Evolutionary conservation across 192 early-diverging fungal genomes (phyloP).

Genomic region (Coemansia erecta): DNA sequence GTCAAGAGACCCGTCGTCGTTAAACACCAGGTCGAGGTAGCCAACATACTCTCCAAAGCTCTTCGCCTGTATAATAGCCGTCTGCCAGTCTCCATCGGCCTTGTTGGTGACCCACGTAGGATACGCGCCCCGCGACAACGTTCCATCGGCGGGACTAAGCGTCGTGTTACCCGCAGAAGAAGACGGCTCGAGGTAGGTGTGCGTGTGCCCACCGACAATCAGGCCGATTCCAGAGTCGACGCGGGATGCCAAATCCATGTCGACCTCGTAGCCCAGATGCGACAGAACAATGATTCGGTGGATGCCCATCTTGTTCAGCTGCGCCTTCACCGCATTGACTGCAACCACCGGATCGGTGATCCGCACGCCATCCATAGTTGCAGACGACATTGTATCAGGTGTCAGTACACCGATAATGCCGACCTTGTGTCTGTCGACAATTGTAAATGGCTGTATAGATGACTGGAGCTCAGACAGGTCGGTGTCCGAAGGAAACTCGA

Average conservation of each 20-base stretch:
- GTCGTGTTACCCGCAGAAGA: conserved; percentile 6
- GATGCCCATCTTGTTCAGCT: conserved; percentile 61
- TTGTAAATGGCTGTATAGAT: conserved; percentile 66
- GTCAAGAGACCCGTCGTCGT: conserved; percentile 60
- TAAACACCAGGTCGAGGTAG: conserved; percentile 62
- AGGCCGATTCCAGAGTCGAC: conserved; percentile 58
- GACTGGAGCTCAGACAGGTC: conserved; percentile 50
- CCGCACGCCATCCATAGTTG: conserved; percentile 51
- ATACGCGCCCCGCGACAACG: conserved; percentile 55
- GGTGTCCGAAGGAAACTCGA: conserved; percentile 44
- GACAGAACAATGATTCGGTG: conserved; percentile 68
- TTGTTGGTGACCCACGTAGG: conserved; percentile 59
- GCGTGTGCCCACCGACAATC: conserved; percentile 78
- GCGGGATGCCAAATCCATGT: conserved; percentile 60
- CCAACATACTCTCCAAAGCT: conserved; percentile 69
- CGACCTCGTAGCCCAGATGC: conserved; percentile 71
- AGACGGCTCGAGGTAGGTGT: conserved; percentile 60
- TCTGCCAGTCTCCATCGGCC: conserved; percentile 61
- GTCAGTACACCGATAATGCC: conserved; percentile 71
- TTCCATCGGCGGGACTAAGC: neutral
- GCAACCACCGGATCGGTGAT: conserved; percentile 61
- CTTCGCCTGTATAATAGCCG: conserved; percentile 73
- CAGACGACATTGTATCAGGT: conserved; percentile 57
- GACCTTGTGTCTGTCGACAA: conserved; percentile 67
- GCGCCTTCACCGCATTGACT: conserved; percentile 61